Conservation (phyloP, 192 early-diverging fungal genomes). For the Endogone sp. region DNA sequence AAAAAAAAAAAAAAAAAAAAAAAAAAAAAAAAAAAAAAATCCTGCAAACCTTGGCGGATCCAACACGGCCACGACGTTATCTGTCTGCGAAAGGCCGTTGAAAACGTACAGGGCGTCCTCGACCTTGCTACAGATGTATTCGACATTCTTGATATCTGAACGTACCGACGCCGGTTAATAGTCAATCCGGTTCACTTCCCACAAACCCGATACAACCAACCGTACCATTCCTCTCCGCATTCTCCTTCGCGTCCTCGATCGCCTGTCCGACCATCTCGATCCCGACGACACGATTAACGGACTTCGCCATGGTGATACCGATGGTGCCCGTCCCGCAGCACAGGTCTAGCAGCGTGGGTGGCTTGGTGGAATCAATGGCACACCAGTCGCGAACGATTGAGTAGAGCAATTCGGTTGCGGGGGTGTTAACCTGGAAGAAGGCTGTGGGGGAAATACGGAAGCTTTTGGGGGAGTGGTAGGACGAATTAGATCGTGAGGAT, state of each 20-base stretch:
- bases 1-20: no score
- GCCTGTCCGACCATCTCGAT: constrained; percentile 66
- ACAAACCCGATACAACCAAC: not conserved
- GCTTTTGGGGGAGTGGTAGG: constrained; percentile 16
- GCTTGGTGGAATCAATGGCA: constrained; percentile 18
- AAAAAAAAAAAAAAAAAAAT: constrained; percentile 2
- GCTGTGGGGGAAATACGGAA: constrained; percentile 71
- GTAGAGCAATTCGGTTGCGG: constrained; percentile 66
- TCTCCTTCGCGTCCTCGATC: constrained; percentile 68
- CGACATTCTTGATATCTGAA: constrained; percentile 44
- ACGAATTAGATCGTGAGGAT: constrained; percentile 1
- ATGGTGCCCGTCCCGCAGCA: constrained; percentile 89
- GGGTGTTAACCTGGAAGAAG: constrained; percentile 81
- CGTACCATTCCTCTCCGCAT: constrained; percentile 51
- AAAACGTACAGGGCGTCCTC: constrained; percentile 48
- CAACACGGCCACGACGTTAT: constrained; percentile 65
- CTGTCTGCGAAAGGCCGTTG: constrained; percentile 22
- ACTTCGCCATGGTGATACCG: constrained; percentile 67
- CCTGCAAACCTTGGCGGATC: constrained; percentile 69
- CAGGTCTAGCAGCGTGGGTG: constrained; percentile 59
- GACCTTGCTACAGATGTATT: constrained; percentile 55
- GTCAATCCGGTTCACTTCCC: no score
- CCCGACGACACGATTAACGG: constrained; percentile 67
- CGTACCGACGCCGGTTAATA: no score
- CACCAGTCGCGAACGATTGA: constrained; percentile 31